A percentile compares a stretch with the other conserved stretches of the same genome.
Evolutionary conservation across 2,329 filamentous ascomycete genomes (phyloP).

Genomic region (Paraphaeosphaeria minitans): DNA sequence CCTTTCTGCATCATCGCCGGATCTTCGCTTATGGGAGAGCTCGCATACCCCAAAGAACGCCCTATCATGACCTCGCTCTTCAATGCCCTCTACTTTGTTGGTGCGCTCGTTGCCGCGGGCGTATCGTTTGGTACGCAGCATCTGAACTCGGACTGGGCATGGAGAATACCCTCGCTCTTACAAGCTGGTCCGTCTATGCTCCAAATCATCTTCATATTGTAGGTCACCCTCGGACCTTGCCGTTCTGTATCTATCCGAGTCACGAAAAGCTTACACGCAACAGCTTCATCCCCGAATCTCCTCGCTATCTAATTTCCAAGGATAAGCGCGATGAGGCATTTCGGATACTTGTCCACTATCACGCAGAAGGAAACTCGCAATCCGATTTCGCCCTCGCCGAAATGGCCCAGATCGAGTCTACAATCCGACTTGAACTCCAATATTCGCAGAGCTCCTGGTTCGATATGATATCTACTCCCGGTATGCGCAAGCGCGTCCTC

Average conservation of each 20-base stretch:
- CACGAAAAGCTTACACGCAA: not conserved
- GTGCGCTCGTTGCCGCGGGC: constrained; percentile 60
- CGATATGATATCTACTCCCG: constrained; percentile 65
- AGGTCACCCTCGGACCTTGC: constrained; percentile 8
- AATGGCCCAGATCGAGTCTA: constrained; percentile 68
- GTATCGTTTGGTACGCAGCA: constrained; percentile 66
- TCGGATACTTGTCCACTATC: constrained; percentile 64
- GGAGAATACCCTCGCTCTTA: constrained; percentile 66
- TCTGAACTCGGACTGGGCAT: constrained; percentile 60
- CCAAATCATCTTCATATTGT: constrained; percentile 67
- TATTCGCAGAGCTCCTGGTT: constrained; percentile 59
- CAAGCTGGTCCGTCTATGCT: constrained; percentile 57
- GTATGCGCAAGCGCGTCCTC: constrained; percentile 67
- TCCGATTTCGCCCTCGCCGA: constrained; percentile 68
- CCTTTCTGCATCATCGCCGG: constrained; percentile 67
- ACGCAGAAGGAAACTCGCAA: constrained; percentile 64
- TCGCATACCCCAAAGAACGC: constrained; percentile 70
- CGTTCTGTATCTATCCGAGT: not conserved
- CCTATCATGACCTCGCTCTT: constrained; percentile 68
- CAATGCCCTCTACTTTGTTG: constrained; percentile 70
- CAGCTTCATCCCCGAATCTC: constrained; percentile 64
- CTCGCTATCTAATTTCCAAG: constrained; percentile 67
- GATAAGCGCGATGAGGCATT: constrained; percentile 67
- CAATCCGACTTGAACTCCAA: constrained; percentile 62
- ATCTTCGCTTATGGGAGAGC: constrained; percentile 67